These are phyloP conservation scores for Hypoxylon perforatum DNA, from an alignment of 495 filamentous ascomycete genomes.

Conservation along the genomic window DNA sequence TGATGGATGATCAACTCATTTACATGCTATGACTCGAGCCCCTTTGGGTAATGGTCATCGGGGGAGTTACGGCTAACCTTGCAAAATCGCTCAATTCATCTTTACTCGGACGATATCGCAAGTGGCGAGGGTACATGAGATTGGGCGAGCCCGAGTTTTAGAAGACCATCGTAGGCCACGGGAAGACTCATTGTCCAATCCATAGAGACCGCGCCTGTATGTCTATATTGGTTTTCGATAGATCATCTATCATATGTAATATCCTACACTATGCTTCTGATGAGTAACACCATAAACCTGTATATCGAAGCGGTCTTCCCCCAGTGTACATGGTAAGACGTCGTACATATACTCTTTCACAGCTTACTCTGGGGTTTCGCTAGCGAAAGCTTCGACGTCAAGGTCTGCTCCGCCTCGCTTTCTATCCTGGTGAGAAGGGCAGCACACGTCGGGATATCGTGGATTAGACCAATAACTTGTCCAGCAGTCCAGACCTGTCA, in stretches of 20 bases:
- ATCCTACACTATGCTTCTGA: constrained; percentile 1
- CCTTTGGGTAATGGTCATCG: neutral
- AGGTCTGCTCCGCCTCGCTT: constrained; percentile 67
- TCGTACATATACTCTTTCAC: constrained; percentile 36
- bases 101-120: neutral
- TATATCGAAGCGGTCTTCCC: neutral
- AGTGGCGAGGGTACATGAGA: too few relatives aligned
- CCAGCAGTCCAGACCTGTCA: constrained; percentile 70
- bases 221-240: neutral
- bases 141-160: too few relatives aligned
- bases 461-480: constrained; percentile 73
- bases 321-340: neutral
- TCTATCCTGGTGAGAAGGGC: constrained; percentile 67
- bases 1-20: neutral
- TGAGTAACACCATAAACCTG: constrained; percentile 4
- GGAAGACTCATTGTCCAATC: too few relatives aligned
- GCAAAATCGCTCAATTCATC: neutral
- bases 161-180: too few relatives aligned
- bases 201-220: neutral
- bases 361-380: constrained; percentile 55
- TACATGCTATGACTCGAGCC: neutral
- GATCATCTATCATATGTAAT: neutral
- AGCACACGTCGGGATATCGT: constrained; percentile 72
- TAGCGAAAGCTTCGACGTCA: constrained; percentile 55
- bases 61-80: neutral